phyloP scores from a whole-genome alignment of 2,329 filamentous ascomycete genomes.

The Stachybotrys elegans region DNA sequence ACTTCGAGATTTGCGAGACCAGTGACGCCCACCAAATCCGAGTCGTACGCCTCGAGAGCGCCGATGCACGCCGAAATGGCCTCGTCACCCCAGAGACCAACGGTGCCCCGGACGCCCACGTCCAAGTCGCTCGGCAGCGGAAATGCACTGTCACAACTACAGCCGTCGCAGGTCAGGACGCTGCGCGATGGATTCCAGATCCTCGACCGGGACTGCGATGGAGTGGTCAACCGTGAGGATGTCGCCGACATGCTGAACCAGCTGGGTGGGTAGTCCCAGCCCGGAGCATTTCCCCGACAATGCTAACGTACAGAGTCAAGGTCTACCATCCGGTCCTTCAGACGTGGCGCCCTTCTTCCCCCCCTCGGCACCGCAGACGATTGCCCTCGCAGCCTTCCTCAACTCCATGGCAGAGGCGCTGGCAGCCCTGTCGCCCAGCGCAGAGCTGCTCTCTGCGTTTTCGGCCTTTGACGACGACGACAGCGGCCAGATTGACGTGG shows the following conservation, averaged over 20 bases:
- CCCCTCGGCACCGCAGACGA: conserved; percentile 61
- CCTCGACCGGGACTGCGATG: conserved; percentile 83
- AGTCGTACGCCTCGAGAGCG: conserved; percentile 32
- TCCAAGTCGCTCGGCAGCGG: conserved; percentile 35
- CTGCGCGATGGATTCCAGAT: conserved; percentile 93
- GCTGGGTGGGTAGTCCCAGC: conserved; percentile 54
- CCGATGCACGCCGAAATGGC: conserved; percentile 24
- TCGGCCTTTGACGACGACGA: conserved; percentile 95
- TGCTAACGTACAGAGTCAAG: conserved; percentile 31
- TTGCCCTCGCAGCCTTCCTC: conserved; percentile 81
- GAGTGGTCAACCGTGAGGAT: conserved; percentile 74
- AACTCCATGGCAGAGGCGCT: conserved; percentile 74
- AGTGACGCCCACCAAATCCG: conserved; percentile 34
- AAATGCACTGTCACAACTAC: conserved; percentile 65
- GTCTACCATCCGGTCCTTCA: conserved; percentile 66
- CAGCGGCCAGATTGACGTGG: conserved; percentile 83
- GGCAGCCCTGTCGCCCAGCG: conserved; percentile 66
- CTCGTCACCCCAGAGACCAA: conserved; percentile 28
- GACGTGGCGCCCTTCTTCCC: conserved; percentile 82
- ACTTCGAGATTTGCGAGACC: conserved; percentile 31
- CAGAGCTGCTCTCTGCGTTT: conserved; percentile 83
- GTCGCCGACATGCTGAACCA: conserved; percentile 84
- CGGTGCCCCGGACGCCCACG: conserved; percentile 23
- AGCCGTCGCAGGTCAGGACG: conserved; percentile 77
- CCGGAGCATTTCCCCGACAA: neutral